A percentile compares a stretch with the other conserved stretches of the same genome.
Conservation (phyloP, 2,329 filamentous ascomycete species). For the Acephala macrosclerotiorum region DNA sequence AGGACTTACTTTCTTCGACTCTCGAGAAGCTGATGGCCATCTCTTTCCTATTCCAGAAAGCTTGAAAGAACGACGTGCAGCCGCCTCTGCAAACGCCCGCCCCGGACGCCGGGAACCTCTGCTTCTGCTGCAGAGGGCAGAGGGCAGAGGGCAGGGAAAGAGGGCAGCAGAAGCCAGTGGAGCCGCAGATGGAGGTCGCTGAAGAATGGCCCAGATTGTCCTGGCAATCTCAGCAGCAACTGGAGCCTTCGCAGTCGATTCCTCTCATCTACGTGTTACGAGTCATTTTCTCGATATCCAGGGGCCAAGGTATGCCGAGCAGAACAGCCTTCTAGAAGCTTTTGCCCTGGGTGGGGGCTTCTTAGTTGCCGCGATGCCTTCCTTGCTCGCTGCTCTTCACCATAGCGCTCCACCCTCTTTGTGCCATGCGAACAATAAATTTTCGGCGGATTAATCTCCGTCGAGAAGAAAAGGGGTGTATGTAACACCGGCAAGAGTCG, state of each 20-base stretch:
- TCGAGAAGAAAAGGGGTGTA: not conserved
- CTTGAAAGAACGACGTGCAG: constrained; percentile 10
- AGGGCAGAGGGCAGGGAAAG: too few relatives aligned
- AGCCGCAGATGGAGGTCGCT: not conserved
- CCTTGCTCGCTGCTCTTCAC: not conserved
- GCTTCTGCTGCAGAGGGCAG: too few relatives aligned
- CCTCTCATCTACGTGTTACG: constrained; percentile 5
- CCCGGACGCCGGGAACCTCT: not conserved
- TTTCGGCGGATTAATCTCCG: constrained; percentile 13
- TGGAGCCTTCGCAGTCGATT: not conserved
- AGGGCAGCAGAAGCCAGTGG: not conserved
- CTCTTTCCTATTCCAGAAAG: not conserved
- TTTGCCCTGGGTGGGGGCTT: constrained; percentile 12
- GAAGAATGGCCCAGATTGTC: not conserved
- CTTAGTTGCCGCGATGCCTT: constrained; percentile 12
- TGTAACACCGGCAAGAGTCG: not conserved
- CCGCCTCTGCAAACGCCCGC: constrained; percentile 4
- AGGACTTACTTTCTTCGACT: not conserved
- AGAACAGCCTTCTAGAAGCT: constrained; percentile 11
- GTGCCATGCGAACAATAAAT: constrained; percentile 9
- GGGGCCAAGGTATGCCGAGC: not conserved
- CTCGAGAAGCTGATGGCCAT: not conserved
- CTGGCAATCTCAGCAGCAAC: not conserved
- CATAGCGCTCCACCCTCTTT: constrained; percentile 5
- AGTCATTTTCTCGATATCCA: constrained; percentile 5